phyloP scores from a whole-genome alignment of 2,329 filamentous ascomycete species.

The Waltergamsia citrina region DNA sequence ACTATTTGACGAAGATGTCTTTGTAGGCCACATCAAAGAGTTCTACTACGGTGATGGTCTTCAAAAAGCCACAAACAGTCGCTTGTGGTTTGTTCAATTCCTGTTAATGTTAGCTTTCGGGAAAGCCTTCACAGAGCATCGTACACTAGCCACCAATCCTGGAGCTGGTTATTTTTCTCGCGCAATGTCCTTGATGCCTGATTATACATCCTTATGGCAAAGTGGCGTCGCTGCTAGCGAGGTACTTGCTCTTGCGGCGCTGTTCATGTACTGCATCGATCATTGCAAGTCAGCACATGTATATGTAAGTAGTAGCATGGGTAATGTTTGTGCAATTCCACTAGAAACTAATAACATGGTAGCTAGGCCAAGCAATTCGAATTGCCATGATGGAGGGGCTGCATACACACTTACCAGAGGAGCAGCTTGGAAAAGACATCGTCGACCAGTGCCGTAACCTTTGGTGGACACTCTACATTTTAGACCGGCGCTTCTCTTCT shows the following conservation, averaged over 20 bases:
- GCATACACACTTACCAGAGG: slow-evolving; percentile 27
- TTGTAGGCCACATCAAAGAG: slow-evolving; percentile 14
- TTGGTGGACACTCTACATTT: slow-evolving; percentile 31
- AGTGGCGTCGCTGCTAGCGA: slow-evolving; percentile 26
- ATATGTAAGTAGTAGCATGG: slow-evolving; percentile 10
- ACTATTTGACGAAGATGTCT: slow-evolving; percentile 21
- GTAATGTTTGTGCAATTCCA: not conserved
- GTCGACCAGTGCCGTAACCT: slow-evolving; percentile 22
- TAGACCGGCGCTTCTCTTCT: slow-evolving; percentile 27
- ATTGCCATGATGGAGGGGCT: slow-evolving; percentile 30
- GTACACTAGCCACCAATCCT: slow-evolving; percentile 16
- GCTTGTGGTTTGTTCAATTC: slow-evolving; percentile 17
- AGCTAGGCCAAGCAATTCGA: slow-evolving; percentile 28
- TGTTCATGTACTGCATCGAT: slow-evolving; percentile 28
- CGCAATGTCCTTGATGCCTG: slow-evolving; percentile 25
- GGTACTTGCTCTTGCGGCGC: slow-evolving; percentile 20
- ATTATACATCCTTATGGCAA: slow-evolving; percentile 20
- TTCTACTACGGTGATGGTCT: slow-evolving; percentile 13
- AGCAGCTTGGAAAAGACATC: slow-evolving; percentile 19
- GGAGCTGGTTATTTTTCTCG: slow-evolving; percentile 19
- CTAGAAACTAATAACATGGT: slow-evolving; percentile 8
- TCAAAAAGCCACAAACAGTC: slow-evolving; percentile 9
- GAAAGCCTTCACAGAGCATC: slow-evolving; percentile 14
- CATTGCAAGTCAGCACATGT: slow-evolving; percentile 22
- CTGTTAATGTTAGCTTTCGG: slow-evolving; percentile 13